Conservation (phyloP, 192 early-diverging fungal genomes). For the Coemansia sp. region DNA sequence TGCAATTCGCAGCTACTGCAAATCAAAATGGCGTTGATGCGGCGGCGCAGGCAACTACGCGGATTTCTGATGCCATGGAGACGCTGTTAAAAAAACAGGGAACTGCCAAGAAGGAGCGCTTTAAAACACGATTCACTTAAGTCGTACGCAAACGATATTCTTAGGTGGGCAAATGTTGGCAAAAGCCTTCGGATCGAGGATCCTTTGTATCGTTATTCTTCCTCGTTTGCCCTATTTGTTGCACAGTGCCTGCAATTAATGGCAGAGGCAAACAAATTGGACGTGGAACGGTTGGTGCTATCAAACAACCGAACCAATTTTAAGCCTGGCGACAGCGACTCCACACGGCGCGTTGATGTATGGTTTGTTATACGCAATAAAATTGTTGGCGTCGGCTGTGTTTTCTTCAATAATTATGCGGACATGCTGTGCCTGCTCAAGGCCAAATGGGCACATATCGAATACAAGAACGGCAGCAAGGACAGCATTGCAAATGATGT, state of each 20-base stretch:
- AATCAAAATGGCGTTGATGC: no score
- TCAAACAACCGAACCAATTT: neutral
- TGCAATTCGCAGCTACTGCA: no score
- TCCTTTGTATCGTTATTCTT: neutral
- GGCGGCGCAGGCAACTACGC: no score
- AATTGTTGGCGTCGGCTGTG: neutral
- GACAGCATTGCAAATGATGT: neutral
- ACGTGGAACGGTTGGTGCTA: neutral
- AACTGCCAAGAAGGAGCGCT: no score
- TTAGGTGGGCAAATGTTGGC: no score
- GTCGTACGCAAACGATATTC: no score
- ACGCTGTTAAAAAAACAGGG: no score
- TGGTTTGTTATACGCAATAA: neutral
- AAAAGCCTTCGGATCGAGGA: no score
- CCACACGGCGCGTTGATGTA: neutral
- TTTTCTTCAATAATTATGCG: neutral
- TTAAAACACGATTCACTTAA: no score
- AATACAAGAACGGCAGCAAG: no score
- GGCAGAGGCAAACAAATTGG: neutral
- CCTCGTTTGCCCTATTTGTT: neutral
- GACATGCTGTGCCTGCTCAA: neutral
- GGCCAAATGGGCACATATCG: neutral
- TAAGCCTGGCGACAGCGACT: neutral
- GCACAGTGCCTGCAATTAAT: neutral
- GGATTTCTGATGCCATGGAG: no score